Base-by-base conservation (phyloP, 2,329 filamentous ascomycete genomes). In the Claviceps digitariae region DNA sequence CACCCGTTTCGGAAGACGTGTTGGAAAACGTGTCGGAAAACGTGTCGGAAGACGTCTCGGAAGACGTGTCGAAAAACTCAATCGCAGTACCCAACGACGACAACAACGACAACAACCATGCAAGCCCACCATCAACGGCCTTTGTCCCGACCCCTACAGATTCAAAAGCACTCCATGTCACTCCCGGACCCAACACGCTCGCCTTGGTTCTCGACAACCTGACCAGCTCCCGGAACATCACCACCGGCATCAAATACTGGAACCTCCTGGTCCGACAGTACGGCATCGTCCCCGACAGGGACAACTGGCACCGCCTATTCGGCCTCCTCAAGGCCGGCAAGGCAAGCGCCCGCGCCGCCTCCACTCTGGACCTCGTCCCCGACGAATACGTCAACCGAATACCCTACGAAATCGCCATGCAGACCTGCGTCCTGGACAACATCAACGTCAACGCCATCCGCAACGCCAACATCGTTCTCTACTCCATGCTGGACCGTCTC, bases 241-340 rank as follows among this genome's bases (percentile, higher is more conserved):
- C 77, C 15, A 68, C 78, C n/a, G 86, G 82, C n/a, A 69, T 77
- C 51, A 75, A 75, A 34, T 97, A 96, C 67, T 97, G 90, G 90
- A 72, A 84, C 20, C 64, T 84, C 6, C 71, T 96, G 54, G 86
- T 84, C 7, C 65, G 73, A 2, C 67, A 74, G 13, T 76, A 81
- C 64, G 69, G 69, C n/a, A 69, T 96, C 55, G 64, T 72, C 2
- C 90, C 91, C 0, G 90, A 96, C 64, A 61, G 72, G 9, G 76
- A 83, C 57, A 90, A 88, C 63, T 86, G 83, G 69, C 74, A 82
- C 58, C 72, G 75, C 57, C 83, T 88, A 61, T 73, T 96, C 17
- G 77, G 80, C 52, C 67, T 87, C 44, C 75, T 93, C 38, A 79
- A 82, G 51, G 66, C 77, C 36, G 81, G 79, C 44, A 83, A 84